Percentiles rank a stretch among this genome's conserved stretches.
These are phyloP conservation scores for Zopfochytrium polystomum DNA, from an alignment of 371 early-diverging fungal genomes.

Conservation along the genomic window DNA sequence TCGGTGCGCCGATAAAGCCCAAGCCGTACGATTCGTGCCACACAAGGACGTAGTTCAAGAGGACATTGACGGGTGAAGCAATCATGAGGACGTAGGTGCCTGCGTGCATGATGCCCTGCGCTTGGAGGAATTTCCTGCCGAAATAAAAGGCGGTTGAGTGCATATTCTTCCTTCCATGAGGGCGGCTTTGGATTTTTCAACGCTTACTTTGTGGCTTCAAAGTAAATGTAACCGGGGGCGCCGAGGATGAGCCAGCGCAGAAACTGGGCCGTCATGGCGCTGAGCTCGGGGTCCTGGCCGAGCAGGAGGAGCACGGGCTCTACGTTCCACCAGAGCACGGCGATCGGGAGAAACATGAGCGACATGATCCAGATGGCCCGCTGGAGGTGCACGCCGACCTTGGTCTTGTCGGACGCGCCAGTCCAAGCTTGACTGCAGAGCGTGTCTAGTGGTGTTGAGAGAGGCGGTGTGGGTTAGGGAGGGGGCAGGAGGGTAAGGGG, in stretches of 20 bases:
- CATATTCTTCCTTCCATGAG: too few species aligned
- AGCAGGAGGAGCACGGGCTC: slow-evolving; percentile 40
- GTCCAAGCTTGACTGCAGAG: too few species aligned
- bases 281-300: slow-evolving; percentile 59
- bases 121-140: slow-evolving; percentile 72
- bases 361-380: slow-evolving; percentile 72
- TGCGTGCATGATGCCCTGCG: slow-evolving; percentile 82
- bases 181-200: too few species aligned
- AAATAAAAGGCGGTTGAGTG: slow-evolving; percentile 73
- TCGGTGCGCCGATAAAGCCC: slow-evolving; percentile 77
- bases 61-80: slow-evolving; percentile 69
- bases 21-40: slow-evolving; percentile 65
- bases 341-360: slow-evolving; percentile 66
- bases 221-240: slow-evolving; percentile 69
- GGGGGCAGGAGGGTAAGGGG: too few species aligned
- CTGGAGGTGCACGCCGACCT: slow-evolving; percentile 81
- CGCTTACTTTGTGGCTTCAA: slow-evolving; percentile 74
- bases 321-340: slow-evolving; percentile 64
- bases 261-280: slow-evolving; percentile 58
- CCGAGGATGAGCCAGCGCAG: slow-evolving; percentile 63
- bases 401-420: too few species aligned
- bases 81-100: slow-evolving; percentile 67
- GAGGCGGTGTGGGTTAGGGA: too few species aligned
- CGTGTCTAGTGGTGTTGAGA: too few species aligned
- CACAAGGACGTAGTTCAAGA: slow-evolving; percentile 69